Base-by-base conservation (phyloP, 768 basidiomycete species). In the Candolleomyces aberdarensis region DNA sequence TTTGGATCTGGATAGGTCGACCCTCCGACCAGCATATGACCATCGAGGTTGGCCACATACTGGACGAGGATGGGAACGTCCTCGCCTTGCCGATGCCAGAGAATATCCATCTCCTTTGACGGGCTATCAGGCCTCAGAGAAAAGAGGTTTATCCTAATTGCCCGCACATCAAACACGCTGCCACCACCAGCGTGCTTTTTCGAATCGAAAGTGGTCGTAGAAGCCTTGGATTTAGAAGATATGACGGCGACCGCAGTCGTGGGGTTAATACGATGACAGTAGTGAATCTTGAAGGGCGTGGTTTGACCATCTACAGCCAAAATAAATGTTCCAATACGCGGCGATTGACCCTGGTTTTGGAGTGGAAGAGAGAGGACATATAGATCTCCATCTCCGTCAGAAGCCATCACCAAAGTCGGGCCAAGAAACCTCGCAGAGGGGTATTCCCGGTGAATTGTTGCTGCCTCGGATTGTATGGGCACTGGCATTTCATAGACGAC, bases 371-470 rank as follows among this genome's bases (percentile, higher is more conserved):
- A 75, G 48, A 94, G 74, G 14, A 85, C 75, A 63, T 91, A 89
- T 32, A 93, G 71, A 17, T 76, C 67, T n/a, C 91, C 90, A 64
- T 77, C 74, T 9, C 92, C 92, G 66, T 94, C 91, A 19, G 89
- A 78, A 55, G 88, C 78, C 41, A 91, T 75, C 43, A 83, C 75
- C 10, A 79, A 71, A 0, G 75, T 71, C 3, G 80, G 64, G 56
- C 82, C 77, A 43, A 89, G 67, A 66, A 89, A 87, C 6, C 77
- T 76, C 31, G 82, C 81, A 0, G 89, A 91, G 0, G 92, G 90
- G 70, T 95, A 94, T 74, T 94, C 92, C 47, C 73, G 77, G 65
- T 86, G 85, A 19, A 75, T 70, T 0, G 72, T 62, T 19, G 77
- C 50, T 36, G 66, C 74, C 14, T 71, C 68, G 31, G 72, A 74